Base-by-base conservation (phyloP, 2,329 filamentous ascomycete species). In the Daldinia sp. region DNA sequence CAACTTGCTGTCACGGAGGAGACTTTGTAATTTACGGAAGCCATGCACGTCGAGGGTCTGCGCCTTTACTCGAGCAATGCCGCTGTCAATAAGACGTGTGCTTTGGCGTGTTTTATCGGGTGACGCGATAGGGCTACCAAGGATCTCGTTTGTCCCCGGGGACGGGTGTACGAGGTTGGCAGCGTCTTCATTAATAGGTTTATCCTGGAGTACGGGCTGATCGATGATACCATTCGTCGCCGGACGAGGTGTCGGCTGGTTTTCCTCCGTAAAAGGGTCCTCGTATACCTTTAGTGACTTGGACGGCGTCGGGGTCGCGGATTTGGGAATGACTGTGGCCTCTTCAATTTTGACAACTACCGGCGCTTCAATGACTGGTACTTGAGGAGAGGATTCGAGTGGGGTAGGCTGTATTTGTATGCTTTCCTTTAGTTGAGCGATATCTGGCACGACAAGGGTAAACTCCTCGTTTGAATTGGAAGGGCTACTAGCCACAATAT, bases 1-100 rank as follows among this genome's bases (percentile, higher is more conserved):
- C 11, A 87, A 83, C 70, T 84, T 84, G 72, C 83, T 85, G 61
- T 90, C 88, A 66, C 90, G 88, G 62, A 93, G 83, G 67, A 93
- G 83, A 35, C 88, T 88, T 75, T 94, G 91, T 49, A 94, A 81
- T 71, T 91, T 91, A 54, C 91, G 86, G 81, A 94, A 93, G 58
- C 91, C 91, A 72, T 93, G 90, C 3, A 91, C 90, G 72, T 94
- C 91, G n/a, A 94, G 84, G 0, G 87, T 87, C 70, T 87, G 87
- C 27, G 85, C 83, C 68, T 87, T 87, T 69, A 94, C 89, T 66
- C 91, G 90, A 52, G 87, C 81, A 68, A 94, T 91, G 50, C 90
- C 91, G 70, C 90, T 93, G 29, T 89, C 86, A 4, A 94, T 82
- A 21, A 94, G 80, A 43, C 89, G 85, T 6, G 79, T 77, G 70